Evolutionary conservation across 768 basidiomycete species (phyloP), one percentile per base, ranked within the genome.

Genomic region (Hemileccinum impolitum): DNA sequence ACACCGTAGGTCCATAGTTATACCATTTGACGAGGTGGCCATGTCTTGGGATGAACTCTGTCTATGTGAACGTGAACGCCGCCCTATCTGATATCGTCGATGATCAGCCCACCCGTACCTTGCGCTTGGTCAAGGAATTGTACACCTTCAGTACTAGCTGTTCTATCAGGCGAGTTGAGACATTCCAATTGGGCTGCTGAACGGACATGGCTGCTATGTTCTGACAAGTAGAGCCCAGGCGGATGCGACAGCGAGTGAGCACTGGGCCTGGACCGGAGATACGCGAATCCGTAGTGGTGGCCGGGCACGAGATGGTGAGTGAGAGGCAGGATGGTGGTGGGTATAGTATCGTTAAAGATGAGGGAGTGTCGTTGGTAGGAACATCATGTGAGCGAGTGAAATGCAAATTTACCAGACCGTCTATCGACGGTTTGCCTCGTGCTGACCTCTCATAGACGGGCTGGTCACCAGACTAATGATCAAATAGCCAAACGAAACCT

Each of bases 1-100:
- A 99, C 8, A 99, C 96, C 0, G 96, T 99, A 15, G 96, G 95
- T 10, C 96, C 95, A 62, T 96, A 99, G 67, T 96, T 97, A 66
- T 99, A 98, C 94, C 94, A 98, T 60, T 94, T 94, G n/a, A 95
- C 83, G 56, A 80, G 80, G 2, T 80, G 77, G 0, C 85, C 86
- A 53, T 80, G 72, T 44, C 64, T 74, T 6, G 92, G 83, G 32
- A 86, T 70, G 58, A 95, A 93, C 52, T 86, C 85, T 45, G 80
- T 85, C 90, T 94, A 60, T 11, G 43, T 14, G 23, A 39, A 39
- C n/a, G 39, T 53, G 43, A 60, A 47, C 13, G 19, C 25, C n/a
- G n/a, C n/a, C n/a, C n/a, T 15, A 18, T 43, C 37, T n/a, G 34
- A 53, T 32, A 51, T 49, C 50, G n/a, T 19, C 34, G 39, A 44